phyloP scores from a whole-genome alignment of 2,329 filamentous ascomycete genomes.

The Hymenoscyphus occultus region DNA sequence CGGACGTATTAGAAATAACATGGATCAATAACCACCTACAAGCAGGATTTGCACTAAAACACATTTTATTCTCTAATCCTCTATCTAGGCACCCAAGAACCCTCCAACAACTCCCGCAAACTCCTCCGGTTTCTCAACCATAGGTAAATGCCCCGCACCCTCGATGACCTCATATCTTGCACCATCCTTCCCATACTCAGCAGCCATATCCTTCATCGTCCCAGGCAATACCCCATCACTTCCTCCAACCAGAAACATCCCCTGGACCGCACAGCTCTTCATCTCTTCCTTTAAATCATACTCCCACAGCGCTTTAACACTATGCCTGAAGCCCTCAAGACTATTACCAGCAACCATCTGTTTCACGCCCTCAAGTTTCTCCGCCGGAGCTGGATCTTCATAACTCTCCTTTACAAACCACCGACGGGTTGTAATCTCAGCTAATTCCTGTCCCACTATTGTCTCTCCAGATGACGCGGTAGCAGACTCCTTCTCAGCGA shows the following conservation, averaged over 20 bases:
- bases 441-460: slow-evolving; percentile 63
- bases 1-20: too few species aligned
- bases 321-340: slow-evolving; percentile 65
- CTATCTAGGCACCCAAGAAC: slow-evolving; percentile 46
- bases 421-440: slow-evolving; percentile 66
- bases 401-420: slow-evolving; percentile 70
- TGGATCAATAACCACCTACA: too few species aligned
- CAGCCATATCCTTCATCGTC: slow-evolving; percentile 74
- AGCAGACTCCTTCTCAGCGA: slow-evolving; percentile 57
- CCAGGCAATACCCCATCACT: slow-evolving; percentile 72
- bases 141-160: slow-evolving; percentile 75
- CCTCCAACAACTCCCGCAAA: slow-evolving; percentile 62
- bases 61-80: not conserved
- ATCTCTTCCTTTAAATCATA: slow-evolving; percentile 64
- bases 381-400: slow-evolving; percentile 46
- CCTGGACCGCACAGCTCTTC: slow-evolving; percentile 53
- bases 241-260: slow-evolving; percentile 69
- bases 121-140: slow-evolving; percentile 70
- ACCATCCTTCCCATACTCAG: slow-evolving; percentile 50
- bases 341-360: slow-evolving; percentile 68
- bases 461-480: slow-evolving; percentile 44
- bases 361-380: slow-evolving; percentile 55
- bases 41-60: not conserved
- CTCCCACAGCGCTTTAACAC: slow-evolving; percentile 67
- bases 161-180: slow-evolving; percentile 64